phyloP scores from a whole-genome alignment of 2,329 filamentous ascomycete species.

The Lachnellula cervina region DNA sequence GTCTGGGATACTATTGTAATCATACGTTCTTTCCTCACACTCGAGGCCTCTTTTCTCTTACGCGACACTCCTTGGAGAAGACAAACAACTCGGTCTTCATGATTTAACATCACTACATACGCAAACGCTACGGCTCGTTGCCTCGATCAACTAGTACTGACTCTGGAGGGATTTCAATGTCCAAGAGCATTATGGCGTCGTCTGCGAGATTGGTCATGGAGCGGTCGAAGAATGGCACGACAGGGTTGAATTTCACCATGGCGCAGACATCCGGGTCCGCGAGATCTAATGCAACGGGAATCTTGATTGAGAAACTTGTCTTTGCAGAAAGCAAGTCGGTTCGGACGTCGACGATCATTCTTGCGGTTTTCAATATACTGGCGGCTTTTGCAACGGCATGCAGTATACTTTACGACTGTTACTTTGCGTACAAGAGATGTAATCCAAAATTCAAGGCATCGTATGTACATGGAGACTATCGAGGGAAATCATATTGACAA shows the following conservation, averaged over 20 bases:
- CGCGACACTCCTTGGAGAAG: slow-evolving; percentile 10
- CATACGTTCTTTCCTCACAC: slow-evolving; percentile 22
- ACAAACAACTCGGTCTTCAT: slow-evolving; percentile 25
- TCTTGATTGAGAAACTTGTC: slow-evolving; percentile 27
- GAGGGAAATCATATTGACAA: slow-evolving; percentile 27
- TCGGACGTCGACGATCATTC: slow-evolving; percentile 56
- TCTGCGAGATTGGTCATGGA: slow-evolving; percentile 23
- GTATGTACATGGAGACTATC: slow-evolving; percentile 38
- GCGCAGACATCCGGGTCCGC: neutral
- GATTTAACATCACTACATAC: slow-evolving; percentile 27
- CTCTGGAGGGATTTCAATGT: slow-evolving; percentile 14
- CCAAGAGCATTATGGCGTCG: slow-evolving; percentile 17
- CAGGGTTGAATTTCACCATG: slow-evolving; percentile 9
- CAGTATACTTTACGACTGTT: slow-evolving; percentile 52
- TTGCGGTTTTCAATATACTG: slow-evolving; percentile 56
- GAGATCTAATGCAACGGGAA: slow-evolving; percentile 12
- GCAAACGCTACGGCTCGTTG: slow-evolving; percentile 30
- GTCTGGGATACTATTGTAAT: slow-evolving; percentile 27
- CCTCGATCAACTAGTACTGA: slow-evolving; percentile 17
- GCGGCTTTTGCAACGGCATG: slow-evolving; percentile 51
- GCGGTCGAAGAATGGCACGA: slow-evolving; percentile 15
- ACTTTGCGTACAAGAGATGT: slow-evolving; percentile 30
- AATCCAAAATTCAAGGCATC: slow-evolving; percentile 32
- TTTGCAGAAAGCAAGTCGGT: slow-evolving; percentile 45
- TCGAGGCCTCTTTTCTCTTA: slow-evolving; percentile 13